Evolutionary conservation across 208 protist species (phyloP), one percentile per base, ranked within the genome.

Genomic region (Crithidia acanthocephali): DNA sequence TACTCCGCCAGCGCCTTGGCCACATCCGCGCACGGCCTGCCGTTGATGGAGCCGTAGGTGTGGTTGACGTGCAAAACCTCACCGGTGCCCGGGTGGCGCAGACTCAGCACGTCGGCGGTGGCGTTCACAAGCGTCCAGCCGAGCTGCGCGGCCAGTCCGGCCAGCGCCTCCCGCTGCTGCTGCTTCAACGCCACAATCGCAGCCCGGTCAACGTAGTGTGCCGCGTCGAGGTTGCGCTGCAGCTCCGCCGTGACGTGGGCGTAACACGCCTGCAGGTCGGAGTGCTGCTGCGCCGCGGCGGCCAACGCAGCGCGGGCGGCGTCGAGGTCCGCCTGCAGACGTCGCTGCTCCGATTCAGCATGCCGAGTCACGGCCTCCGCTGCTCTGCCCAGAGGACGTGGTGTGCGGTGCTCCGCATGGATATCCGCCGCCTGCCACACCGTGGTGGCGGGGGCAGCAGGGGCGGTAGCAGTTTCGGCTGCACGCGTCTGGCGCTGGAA

Each of bases 31-130:
- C 72, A 78, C 7, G 64, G 8, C 59, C 57, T 55, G 0, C 72
- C 72, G 52, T 78, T 78, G 25, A 78, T 68, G 28, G 66, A 63
- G 35, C 48, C 45, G 65, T 78, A 68, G 6, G 64, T 42, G 50
- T 62, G 72, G 42, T 78, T 78, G 10, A 48, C 59, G 42, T 78
- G 72, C 35, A 78, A 65, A 64, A 60, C 64, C 48, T 56, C 65
- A 1, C 65, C 59, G 0, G 58, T 72, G 37, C 22, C 47, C 0
- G 72, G 72, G 51, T 78, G 72, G 13, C 65, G 64, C 30, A 78
- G 51, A 37, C 72, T 78, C 11, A 78, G 51, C 10, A 78, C 72
- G 44, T 78, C 72, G 1, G 65, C 35, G 0, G 72, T 78, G n/a
- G 30, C 48, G 65, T 78, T 67, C 22, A 78, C 7, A 23, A 78